Percentiles rank a stretch among this genome's conserved stretches.
These are phyloP conservation scores for Russula sp. DNA, from an alignment of 768 basidiomycete genomes.

Conservation along the genomic window DNA sequence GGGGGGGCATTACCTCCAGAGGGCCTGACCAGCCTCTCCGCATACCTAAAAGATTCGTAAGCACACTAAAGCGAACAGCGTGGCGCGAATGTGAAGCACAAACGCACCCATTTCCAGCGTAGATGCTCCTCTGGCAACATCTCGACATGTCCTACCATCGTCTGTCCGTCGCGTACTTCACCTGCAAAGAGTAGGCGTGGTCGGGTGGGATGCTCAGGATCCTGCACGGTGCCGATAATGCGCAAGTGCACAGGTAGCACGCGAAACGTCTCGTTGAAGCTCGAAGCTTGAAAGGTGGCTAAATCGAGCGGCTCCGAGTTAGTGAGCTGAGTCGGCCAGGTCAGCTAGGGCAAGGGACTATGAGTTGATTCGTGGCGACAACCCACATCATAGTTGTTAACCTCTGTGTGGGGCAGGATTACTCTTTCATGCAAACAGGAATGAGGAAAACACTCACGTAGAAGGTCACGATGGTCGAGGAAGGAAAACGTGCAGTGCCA, in stretches of 20 bases:
- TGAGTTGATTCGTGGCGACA: background rate
- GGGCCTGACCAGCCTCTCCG: slow-evolving; percentile 22
- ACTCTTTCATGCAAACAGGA: background rate
- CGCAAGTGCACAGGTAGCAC: slow-evolving; percentile 41
- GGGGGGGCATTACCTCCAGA: slow-evolving; percentile 28
- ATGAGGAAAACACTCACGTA: slow-evolving; percentile 38
- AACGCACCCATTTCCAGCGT: slow-evolving; percentile 57
- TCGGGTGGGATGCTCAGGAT: slow-evolving; percentile 42
- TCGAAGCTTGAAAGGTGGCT: slow-evolving; percentile 42
- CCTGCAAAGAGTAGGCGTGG: slow-evolving; percentile 51
- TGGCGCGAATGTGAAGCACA: background rate
- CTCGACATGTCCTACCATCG: slow-evolving; percentile 46
- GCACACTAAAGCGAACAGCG: background rate
- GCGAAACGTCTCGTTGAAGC: slow-evolving; percentile 48
- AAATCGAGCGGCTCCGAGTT: slow-evolving; percentile 33
- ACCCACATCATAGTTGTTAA: slow-evolving; percentile 36
- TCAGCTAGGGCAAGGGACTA: background rate
- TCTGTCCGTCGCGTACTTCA: slow-evolving; percentile 38
- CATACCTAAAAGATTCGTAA: slow-evolving; percentile 5
- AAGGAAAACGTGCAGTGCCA: slow-evolving; percentile 66
- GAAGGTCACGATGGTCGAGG: slow-evolving; percentile 57
- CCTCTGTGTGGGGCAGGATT: slow-evolving; percentile 31
- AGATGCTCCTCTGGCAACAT: slow-evolving; percentile 52
- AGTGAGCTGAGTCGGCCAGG: slow-evolving; percentile 22
- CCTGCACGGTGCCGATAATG: slow-evolving; percentile 35